phyloP scores from a whole-genome alignment of 805 yeast species.

The Candida piceae region DNA sequence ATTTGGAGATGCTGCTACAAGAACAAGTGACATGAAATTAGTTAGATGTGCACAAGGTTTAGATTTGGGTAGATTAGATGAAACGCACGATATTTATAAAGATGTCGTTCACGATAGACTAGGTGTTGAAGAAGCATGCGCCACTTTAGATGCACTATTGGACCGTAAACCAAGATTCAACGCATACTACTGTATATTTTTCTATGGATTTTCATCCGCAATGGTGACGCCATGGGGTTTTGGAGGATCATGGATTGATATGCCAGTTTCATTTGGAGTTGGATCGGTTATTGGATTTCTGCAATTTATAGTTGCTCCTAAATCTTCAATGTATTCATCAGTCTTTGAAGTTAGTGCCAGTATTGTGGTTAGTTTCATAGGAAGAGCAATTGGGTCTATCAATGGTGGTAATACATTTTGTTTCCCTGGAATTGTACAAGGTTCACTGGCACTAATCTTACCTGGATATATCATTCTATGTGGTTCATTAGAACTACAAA shows the following conservation, averaged over 20 bases:
- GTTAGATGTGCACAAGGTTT: constrained; percentile 88
- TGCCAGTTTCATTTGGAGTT: constrained; percentile 76
- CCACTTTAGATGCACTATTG: constrained; percentile 63
- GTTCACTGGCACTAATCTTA: constrained; percentile 81
- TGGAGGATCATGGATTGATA: constrained; percentile 81
- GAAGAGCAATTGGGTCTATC: constrained; percentile 87
- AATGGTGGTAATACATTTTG: constrained; percentile 62
- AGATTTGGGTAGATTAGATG: constrained; percentile 73
- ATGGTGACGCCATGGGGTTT: constrained; percentile 84
- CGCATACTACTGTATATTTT: constrained; percentile 70
- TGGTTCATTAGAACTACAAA: constrained; percentile 88
- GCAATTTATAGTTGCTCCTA: constrained; percentile 76
- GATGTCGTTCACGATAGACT: constrained; percentile 83
- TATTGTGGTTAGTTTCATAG: constrained; percentile 79
- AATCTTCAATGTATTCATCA: constrained; percentile 76
- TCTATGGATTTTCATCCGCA: constrained; percentile 78
- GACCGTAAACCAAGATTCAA: constrained; percentile 57
- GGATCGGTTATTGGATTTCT: constrained; percentile 80
- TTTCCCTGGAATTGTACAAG: constrained; percentile 85
- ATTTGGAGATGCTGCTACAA: constrained; percentile 89
- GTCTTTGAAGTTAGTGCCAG: constrained; percentile 93
- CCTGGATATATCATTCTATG: constrained; percentile 93
- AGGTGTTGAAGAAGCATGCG: constrained; percentile 84
- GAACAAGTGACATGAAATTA: constrained; percentile 90
- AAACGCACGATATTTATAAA: constrained; percentile 79